Percentiles rank a stretch among this genome's conserved stretches.
Conservation (phyloP, 31 red algal species). For the Odonthalia washingtoniensis region DNA sequence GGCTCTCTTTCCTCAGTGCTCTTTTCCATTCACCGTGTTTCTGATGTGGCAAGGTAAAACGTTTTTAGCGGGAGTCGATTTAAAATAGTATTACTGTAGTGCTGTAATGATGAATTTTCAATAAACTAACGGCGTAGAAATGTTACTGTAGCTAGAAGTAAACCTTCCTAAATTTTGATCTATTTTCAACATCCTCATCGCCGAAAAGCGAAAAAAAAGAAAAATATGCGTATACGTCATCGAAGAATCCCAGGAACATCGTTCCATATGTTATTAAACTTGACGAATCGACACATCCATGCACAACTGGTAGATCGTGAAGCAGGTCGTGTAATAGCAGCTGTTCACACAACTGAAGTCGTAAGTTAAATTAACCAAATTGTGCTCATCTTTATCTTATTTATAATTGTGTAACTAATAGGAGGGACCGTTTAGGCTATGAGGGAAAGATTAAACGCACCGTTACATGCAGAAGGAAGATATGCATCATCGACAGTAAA, state of each 20-base stretch:
- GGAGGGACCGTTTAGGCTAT: slow-evolving; percentile 16
- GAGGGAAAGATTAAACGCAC: slow-evolving; percentile 28
- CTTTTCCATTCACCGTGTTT: too few relatives aligned
- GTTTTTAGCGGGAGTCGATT: too few relatives aligned
- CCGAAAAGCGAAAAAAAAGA: slow-evolving; percentile 2
- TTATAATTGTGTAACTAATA: background rate
- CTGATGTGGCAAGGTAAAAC: too few relatives aligned
- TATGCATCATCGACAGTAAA: slow-evolving; percentile 59
- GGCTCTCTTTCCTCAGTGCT: too few relatives aligned
- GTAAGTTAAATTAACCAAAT: slow-evolving; percentile 18
- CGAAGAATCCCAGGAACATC: slow-evolving; percentile 38
- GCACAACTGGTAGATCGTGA: slow-evolving; percentile 68
- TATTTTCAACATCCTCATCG: too few relatives aligned
- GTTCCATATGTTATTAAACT: slow-evolving; percentile 49
- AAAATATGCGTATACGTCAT: slow-evolving; percentile 62
- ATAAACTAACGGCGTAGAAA: too few relatives aligned
- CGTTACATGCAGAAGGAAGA: background rate
- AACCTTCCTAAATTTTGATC: too few relatives aligned
- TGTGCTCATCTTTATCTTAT: background rate
- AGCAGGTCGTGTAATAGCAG: slow-evolving; percentile 48
- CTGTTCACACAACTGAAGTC: slow-evolving; percentile 55
- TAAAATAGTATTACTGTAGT: too few relatives aligned
- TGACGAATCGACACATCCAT: slow-evolving; percentile 79
- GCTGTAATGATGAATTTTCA: too few relatives aligned
- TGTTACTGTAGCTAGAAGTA: too few relatives aligned